These are phyloP conservation scores for Penicillium hesseltinei DNA, from an alignment of 2,329 filamentous ascomycete genomes.

Conservation along the genomic window DNA sequence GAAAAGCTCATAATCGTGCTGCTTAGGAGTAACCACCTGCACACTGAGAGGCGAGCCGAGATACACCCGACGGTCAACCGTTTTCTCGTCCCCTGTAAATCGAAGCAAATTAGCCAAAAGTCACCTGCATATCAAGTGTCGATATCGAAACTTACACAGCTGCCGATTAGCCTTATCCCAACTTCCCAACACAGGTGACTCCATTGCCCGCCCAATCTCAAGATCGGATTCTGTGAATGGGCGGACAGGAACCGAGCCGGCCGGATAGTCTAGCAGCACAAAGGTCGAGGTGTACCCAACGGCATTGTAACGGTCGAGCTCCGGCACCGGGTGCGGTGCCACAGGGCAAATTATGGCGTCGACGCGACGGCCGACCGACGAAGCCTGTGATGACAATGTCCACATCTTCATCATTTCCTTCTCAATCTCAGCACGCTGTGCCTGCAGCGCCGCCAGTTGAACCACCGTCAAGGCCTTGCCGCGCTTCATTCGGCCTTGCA, in stretches of 20 bases:
- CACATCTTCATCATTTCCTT: constrained; percentile 59
- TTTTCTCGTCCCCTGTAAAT: constrained; percentile 45
- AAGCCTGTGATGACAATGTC: constrained; percentile 30
- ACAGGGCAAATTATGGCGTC: constrained; percentile 64
- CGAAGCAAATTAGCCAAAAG: constrained; percentile 2
- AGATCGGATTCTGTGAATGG: constrained; percentile 51
- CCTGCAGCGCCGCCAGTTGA: constrained; percentile 54
- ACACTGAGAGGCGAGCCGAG: constrained; percentile 55
- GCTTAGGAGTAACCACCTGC: constrained; percentile 56
- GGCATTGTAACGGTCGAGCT: constrained; percentile 62
- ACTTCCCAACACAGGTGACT: constrained; percentile 43
- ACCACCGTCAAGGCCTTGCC: constrained; percentile 49
- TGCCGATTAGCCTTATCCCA: constrained; percentile 62
- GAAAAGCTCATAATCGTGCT: constrained; percentile 55
- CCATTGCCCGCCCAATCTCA: constrained; percentile 47
- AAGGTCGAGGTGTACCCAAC: constrained; percentile 62
- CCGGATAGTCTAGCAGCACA: constrained; percentile 62
- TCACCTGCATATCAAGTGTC: background rate
- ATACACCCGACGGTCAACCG: constrained; percentile 54
- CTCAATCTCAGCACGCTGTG: constrained; percentile 52
- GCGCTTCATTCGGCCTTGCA: constrained; percentile 52
- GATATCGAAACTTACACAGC: constrained; percentile 48
- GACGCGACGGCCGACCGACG: constrained; percentile 32
- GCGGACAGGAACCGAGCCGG: constrained; percentile 57
- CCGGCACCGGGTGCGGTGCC: constrained; percentile 62